A percentile compares a stretch with the other conserved stretches of the same genome.
phyloP scores from a whole-genome alignment of 345 rosid genomes.

The Eucalyptus erythrocorys region DNA sequence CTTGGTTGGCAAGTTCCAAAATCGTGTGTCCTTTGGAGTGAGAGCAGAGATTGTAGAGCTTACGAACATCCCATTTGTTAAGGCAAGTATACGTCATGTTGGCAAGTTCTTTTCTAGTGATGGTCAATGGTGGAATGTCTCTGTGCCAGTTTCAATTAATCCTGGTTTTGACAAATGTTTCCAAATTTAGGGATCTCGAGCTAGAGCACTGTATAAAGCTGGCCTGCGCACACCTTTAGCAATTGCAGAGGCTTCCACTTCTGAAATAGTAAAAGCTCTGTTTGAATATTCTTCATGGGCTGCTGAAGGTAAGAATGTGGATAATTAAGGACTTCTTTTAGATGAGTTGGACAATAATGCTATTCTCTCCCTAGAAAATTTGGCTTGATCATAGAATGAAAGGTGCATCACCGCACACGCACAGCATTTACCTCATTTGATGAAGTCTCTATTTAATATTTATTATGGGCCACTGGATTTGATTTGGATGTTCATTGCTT shows the following conservation, averaged over 20 bases:
- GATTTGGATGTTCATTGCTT: background rate
- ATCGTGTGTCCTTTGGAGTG: slow-evolving; percentile 97
- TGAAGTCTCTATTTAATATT: background rate
- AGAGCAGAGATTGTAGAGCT: slow-evolving; percentile 98
- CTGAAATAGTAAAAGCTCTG: slow-evolving; percentile 83
- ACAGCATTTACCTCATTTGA: background rate
- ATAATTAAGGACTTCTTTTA: background rate
- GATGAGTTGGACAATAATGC: background rate
- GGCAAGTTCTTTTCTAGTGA: background rate
- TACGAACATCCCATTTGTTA: slow-evolving; percentile 81
- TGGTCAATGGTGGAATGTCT: background rate
- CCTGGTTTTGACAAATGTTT: background rate
- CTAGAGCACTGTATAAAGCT: slow-evolving; percentile 91
- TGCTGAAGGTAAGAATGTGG: slow-evolving; percentile 44
- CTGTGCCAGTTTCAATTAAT: background rate
- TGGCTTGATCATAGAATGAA: background rate
- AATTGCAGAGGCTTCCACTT: slow-evolving; percentile 85
- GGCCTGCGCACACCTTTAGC: slow-evolving; percentile 90
- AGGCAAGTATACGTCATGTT: slow-evolving; percentile 27
- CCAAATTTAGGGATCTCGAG: slow-evolving; percentile 74
- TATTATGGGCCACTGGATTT: background rate
- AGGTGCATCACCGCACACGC: background rate
- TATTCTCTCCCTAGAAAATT: background rate
- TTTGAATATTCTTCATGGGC: slow-evolving; percentile 85
- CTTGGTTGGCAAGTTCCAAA: slow-evolving; percentile 83